Conservation (phyloP, 164 flowering plant species). For the Magnolia officinalis region DNA sequence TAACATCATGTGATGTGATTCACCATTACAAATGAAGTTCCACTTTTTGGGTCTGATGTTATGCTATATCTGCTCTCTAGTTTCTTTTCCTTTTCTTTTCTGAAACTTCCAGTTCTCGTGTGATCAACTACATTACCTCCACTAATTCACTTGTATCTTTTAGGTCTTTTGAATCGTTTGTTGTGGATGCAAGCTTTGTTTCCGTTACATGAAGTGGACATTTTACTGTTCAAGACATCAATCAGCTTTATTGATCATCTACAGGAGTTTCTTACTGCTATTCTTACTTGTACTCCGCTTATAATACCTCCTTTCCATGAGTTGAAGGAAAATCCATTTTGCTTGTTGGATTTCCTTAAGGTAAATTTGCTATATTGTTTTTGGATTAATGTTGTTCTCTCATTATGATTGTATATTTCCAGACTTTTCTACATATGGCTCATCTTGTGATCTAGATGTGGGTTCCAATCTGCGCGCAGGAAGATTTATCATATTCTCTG, state of each 20-base stretch:
- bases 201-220: conserved; percentile 59
- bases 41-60: not conserved
- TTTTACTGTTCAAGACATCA: conserved; percentile 75
- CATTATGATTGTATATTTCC: not conserved
- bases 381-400: not conserved
- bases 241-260: conserved; percentile 88
- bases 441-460: not conserved
- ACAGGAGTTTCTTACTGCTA: conserved; percentile 75
- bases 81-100: not conserved
- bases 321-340: conserved; percentile 51
- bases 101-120: not conserved
- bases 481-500: not conserved
- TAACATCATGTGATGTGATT: not conserved
- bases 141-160: conserved; percentile 5
- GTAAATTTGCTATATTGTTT: conserved; percentile 25
- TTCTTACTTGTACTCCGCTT: conserved; percentile 53
- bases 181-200: conserved; percentile 81
- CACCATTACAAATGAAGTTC: not conserved
- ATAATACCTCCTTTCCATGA: conserved; percentile 66
- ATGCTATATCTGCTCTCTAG: no score
- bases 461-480: not conserved
- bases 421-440: not conserved
- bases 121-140: not conserved
- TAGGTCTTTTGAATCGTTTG: conserved; percentile 87
- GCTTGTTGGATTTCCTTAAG: conserved; percentile 57